Base-by-base conservation (phyloP, 1,139 yeast genomes). In the Kodamaea suecica region DNA sequence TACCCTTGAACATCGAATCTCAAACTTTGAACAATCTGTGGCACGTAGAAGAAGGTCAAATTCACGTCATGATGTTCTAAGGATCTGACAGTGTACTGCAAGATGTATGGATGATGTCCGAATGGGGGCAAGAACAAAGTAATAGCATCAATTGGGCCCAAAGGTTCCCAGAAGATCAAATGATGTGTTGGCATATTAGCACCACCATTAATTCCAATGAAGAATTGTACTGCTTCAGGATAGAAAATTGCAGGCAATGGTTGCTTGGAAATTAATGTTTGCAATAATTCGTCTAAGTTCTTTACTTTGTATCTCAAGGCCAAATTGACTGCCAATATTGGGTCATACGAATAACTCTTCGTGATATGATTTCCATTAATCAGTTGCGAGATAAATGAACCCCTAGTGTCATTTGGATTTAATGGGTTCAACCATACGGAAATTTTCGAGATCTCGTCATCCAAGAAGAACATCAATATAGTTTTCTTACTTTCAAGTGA, bases 11-110 rank as follows among this genome's bases (percentile, higher is more conserved):
- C 64, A 57, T 92, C 98, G 56, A 81, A 82, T 47, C 97, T 75
- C 45, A 94, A 70, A 40, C 86, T 76, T 60, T 94, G 99, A 12
- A 94, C 98, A 58, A 94, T 87, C 57, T 94, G 98, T 2, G 99
- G 98, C 29, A 94, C 97, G 53, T 94, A 94, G 59, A 94, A 94
- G 65, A 94, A 94, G 0, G 97, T 86, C 42, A 85, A 64, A 50
- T 85, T 84, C 29, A 86, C 90, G 53, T 88, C 95, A 52, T 87
- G 95, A 21, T 80, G 73, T 57, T 90, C 96, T 45, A 94, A 66
- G 0, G 97, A 84, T 47, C 95, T 73, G 84, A 92, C 84, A 20
- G 95, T 83, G 53, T 81, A 92, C 57, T 94, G 99, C 40, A 87
- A 63, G 21, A 86, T 66, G 47, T 69, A 73, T 0, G 95, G 79